Evolutionary conservation across 2,329 filamentous ascomycete genomes (phyloP), one percentile per base, ranked within the genome.

Genomic region (Ambrosiella cleistominuta): DNA sequence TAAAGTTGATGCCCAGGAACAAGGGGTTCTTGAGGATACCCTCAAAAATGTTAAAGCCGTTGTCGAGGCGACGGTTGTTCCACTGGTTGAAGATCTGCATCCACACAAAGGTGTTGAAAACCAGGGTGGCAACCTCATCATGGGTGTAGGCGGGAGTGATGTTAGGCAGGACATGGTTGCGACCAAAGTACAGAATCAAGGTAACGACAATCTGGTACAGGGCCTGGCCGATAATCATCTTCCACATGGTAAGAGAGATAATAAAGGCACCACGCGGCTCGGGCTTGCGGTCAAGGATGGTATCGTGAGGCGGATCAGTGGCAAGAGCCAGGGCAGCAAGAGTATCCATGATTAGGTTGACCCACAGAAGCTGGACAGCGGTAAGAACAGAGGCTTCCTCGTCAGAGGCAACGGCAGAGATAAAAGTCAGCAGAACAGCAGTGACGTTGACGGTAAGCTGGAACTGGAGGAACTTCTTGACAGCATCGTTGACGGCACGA

Each of bases 81-180:
- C 94, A 87, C 67, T 95, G 86, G 71, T 97, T 97, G 75, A 97
- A 97, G 65, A 97, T 94, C 66, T 97, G 91, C 90, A 97, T 96
- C 91, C 91, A 97, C 57, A 96, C 91, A 67, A 97, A 97, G 0
- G 88, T 93, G 74, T 97, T 97, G 78, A 97, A 97, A 7, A 97
- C 86, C 53, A 97, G 77, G 2, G 89, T 94, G 58, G 82, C 75
- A 61, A 94, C 75, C 64, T 86, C 75, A 1, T 67, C 69, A 0
- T 62, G 53, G n/a, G 47, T 44, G 52, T 59, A 62, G n/a, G 40
- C 39, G 27, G 52, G 53, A 12, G 47, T 54, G 13, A 49, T 53
- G 19, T 56, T 57, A 7, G 62, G 62, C 27, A 63, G 55, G 11
- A 63, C 62, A 3, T 57, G 53, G 19, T 60, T 47, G 13, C 58